Percentiles rank a stretch among this genome's conserved stretches.
These are phyloP conservation scores for Boletus rufocinnamomeus DNA, from an alignment of 768 basidiomycete species.

Conservation along the genomic window DNA sequence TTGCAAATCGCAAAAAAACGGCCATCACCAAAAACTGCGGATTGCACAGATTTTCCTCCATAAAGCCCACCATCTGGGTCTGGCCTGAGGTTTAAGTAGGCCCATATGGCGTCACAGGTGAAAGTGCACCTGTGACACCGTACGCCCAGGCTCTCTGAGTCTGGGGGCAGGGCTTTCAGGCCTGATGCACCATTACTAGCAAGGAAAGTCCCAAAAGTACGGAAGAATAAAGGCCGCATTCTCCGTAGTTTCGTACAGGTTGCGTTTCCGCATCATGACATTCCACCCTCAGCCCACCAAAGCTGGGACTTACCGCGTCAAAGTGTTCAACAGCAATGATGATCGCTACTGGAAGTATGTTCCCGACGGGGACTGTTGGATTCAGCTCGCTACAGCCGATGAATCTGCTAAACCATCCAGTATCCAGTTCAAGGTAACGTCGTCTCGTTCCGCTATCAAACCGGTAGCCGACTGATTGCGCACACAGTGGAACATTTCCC, in stretches of 20 bases:
- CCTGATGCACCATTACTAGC: no score
- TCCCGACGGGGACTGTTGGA: background rate
- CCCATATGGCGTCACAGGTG: no score
- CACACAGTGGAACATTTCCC: no score
- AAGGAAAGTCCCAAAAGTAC: background rate
- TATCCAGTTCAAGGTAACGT: background rate
- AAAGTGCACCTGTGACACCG: no score
- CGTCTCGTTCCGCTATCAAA: background rate
- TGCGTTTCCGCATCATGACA: background rate
- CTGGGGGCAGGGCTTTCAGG: no score
- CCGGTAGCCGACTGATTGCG: background rate
- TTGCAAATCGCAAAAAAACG: no score
- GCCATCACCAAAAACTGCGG: no score
- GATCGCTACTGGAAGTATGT: background rate
- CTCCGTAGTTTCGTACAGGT: background rate
- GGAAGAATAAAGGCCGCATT: background rate
- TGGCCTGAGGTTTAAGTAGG: no score
- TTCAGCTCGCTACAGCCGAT: background rate
- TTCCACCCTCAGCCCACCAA: background rate
- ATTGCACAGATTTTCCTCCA: no score
- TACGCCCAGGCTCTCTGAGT: no score
- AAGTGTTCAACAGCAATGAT: background rate
- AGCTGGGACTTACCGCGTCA: background rate
- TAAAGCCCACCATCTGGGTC: no score
- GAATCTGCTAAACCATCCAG: background rate